Evolutionary conservation across 140 eudicot species (phyloP), one percentile per base, ranked within the genome.

Genomic region (Anethum foeniculum): DNA sequence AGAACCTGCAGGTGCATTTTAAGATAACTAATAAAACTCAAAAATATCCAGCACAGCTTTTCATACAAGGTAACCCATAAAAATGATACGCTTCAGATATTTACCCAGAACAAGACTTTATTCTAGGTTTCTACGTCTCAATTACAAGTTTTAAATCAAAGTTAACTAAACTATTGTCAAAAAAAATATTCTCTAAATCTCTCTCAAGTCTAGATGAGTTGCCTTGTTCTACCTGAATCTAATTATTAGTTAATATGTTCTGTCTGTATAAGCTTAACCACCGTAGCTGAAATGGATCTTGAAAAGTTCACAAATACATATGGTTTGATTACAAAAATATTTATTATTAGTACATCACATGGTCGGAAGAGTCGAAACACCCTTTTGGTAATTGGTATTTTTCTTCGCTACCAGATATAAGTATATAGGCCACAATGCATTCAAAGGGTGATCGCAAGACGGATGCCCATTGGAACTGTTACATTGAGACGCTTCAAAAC

Each of bases 1-100:
- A 86, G 91, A 62, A 88, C 91, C 91, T 88, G 86, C 82, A 86
- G 44, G 46, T 76, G 65, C 71, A 65, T 58, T 23, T 10, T 47
- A 65, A 13, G 14, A 13, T 48, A 32, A 30, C 15, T 8, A 39
- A 11, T 43, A n/a, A 36, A 56, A 68, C n/a, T 68, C 11, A 68
- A 16, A 28, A 68, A 25, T 3, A 25, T 27, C 36, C 69, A 25
- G 34, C 32, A 23, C 30, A n/a, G 34, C 32, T 60, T 60, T 60
- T 60, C 3, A 9, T 58, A 58, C 30, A n/a, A n/a, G 15, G 32
- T 23, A 23, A 7, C 30, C 28, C 6, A 54, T 54, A 23, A 18
- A 0, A 54, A 54, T 54, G 62, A 54, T 1, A 1, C 62, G 23
- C 62, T 54, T 54, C 62, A 54, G 27, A 54, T 18, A 18, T 18